Evolutionary conservation across 2,329 filamentous ascomycete species (phyloP).

Genomic region (Pseudogymnoascus sp.): DNA sequence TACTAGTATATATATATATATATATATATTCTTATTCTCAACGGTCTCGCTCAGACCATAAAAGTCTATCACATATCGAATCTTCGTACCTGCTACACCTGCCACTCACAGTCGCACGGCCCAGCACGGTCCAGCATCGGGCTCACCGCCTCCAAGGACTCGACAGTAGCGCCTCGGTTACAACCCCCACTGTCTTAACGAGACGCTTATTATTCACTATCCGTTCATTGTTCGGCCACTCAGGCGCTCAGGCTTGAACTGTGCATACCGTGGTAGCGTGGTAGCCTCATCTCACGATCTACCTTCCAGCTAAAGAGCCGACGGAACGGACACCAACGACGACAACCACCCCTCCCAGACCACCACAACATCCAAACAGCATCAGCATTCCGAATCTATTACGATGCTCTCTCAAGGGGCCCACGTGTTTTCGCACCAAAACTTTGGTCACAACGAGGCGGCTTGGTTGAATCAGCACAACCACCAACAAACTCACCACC

Average conservation of each 20-base stretch:
- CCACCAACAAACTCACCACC: constrained; percentile 33
- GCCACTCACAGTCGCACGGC: background rate
- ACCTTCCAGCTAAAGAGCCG: constrained; percentile 8
- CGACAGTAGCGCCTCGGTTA: constrained; percentile 9
- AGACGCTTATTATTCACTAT: constrained; percentile 6
- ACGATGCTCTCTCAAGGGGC: constrained; percentile 48
- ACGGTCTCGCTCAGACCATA: background rate
- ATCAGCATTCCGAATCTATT: constrained; percentile 10
- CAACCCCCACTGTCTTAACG: constrained; percentile 6
- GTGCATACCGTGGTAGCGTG: background rate
- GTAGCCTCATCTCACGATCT: constrained; percentile 10
- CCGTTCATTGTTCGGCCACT: background rate
- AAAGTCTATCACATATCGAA: background rate
- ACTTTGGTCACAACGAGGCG: constrained; percentile 42
- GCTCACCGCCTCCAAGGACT: constrained; percentile 6
- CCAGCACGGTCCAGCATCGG: background rate
- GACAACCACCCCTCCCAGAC: background rate
- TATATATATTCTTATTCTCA: background rate
- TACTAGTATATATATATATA: background rate
- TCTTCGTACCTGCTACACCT: background rate
- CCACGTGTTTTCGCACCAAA: constrained; percentile 58
- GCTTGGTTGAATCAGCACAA: constrained; percentile 54
- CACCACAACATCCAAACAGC: background rate
- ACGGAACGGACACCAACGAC: constrained; percentile 2
- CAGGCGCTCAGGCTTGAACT: constrained; percentile 10